Percentiles rank a stretch among this genome's conserved stretches.
phyloP scores from a whole-genome alignment of 352 stramenopile genomes.

The Phytophthora cryptogea region DNA sequence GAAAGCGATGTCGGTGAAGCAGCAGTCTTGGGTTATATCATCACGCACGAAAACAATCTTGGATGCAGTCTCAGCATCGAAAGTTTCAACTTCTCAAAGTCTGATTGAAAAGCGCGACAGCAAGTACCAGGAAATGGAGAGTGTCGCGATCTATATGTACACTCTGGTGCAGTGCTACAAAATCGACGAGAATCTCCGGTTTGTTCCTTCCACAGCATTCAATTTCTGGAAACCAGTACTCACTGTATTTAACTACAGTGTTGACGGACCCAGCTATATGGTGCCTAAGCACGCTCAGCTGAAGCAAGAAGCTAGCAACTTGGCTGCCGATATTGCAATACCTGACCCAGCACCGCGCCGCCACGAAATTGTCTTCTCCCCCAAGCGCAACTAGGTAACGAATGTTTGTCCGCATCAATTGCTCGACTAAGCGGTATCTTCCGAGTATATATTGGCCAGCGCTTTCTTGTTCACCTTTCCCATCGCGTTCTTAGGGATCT shows the following conservation, averaged over 20 bases:
- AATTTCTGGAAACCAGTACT: constrained; percentile 6
- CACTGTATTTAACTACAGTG: constrained; percentile 17
- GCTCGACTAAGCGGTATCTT: constrained; percentile 22
- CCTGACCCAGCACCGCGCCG: constrained; percentile 18
- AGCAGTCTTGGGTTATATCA: constrained; percentile 45
- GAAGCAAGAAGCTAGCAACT: constrained; percentile 4
- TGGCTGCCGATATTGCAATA: not conserved
- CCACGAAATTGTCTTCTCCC: constrained; percentile 33
- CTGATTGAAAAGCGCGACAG: constrained; percentile 7
- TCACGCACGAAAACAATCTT: constrained; percentile 42
- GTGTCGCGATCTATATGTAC: constrained; percentile 51
- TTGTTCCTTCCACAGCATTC: constrained; percentile 14
- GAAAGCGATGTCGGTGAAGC: constrained; percentile 20
- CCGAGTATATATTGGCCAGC: constrained; percentile 49
- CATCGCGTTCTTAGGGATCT: constrained; percentile 93
- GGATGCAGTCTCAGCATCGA: constrained; percentile 23
- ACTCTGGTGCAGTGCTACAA: constrained; percentile 58
- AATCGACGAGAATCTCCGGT: constrained; percentile 42
- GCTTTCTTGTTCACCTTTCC: constrained; percentile 95
- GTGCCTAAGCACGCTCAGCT: constrained; percentile 2
- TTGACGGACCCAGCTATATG: constrained; percentile 6
- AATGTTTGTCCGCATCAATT: not conserved
- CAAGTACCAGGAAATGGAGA: constrained; percentile 39
- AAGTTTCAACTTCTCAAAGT: constrained; percentile 6
- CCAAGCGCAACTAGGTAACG: constrained; percentile 27